A percentile compares a stretch with the other conserved stretches of the same genome.
These are phyloP conservation scores for Gyrodon lividus DNA, from an alignment of 768 basidiomycete genomes.

Conservation along the genomic window DNA sequence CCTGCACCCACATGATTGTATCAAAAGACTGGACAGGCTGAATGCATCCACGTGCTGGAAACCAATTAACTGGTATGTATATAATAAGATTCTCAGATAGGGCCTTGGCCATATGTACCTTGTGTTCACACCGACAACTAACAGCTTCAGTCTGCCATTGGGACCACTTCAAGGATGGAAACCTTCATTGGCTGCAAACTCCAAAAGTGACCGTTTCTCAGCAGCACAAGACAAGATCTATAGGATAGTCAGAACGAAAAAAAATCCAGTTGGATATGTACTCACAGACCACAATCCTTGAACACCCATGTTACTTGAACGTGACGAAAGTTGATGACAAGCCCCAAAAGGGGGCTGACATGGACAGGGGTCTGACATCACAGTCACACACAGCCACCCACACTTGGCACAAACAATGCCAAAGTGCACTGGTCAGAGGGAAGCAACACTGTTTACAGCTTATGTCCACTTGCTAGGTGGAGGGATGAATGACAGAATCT, in stretches of 20 bases:
- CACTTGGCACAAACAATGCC: too few species aligned
- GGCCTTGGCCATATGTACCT: conserved; percentile 1
- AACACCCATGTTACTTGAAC: not conserved
- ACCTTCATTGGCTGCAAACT: not conserved
- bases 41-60: conserved; percentile 11
- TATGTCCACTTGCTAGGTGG: too few species aligned
- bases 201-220: not conserved
- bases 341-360: too few species aligned
- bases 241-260: not conserved
- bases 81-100: not conserved
- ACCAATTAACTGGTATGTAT: too few species aligned
- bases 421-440: too few species aligned
- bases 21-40: not conserved
- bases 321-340: not conserved
- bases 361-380: too few species aligned
- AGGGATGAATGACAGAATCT: too few species aligned
- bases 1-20: conserved; percentile 28
- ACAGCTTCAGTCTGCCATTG: not conserved
- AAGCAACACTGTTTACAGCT: too few species aligned
- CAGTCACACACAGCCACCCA: too few species aligned
- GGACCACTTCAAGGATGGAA: not conserved
- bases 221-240: not conserved
- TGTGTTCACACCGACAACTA: conserved; percentile 13
- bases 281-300: not conserved
- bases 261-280: not conserved